These are phyloP conservation scores for Silene conica DNA, from an alignment of 148 eudicot species.

Conservation along the genomic window DNA sequence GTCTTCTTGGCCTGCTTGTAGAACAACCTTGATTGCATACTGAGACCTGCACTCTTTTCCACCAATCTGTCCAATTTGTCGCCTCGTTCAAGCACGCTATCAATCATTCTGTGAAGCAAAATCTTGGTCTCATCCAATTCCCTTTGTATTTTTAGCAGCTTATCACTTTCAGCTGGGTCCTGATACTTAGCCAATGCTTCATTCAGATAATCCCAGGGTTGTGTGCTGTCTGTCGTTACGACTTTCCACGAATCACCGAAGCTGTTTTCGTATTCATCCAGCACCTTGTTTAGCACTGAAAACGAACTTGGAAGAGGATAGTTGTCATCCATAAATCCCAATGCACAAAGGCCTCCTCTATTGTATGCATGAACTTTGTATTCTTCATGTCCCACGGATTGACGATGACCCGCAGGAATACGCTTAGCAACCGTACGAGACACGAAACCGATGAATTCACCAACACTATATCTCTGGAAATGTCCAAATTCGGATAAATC, in stretches of 20 bases:
- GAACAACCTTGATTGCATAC: conserved; percentile 25
- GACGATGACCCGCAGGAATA: conserved; percentile 63
- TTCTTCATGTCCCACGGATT: conserved; percentile 82
- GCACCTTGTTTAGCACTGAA: conserved; percentile 34
- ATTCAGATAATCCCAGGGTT: conserved; percentile 84
- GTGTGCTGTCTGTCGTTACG: conserved; percentile 49
- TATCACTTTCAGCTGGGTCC: conserved; percentile 99
- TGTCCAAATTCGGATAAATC: conserved; percentile 68
- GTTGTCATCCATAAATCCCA: conserved; percentile 97
- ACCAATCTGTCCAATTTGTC: too few relatives aligned
- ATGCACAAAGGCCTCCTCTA: conserved; percentile 72
- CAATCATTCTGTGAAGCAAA: conserved; percentile 88
- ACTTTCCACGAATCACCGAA: conserved; percentile 89
- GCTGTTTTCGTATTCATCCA: conserved; percentile 80
- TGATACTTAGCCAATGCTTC: conserved; percentile 82
- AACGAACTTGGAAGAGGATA: conserved; percentile 89
- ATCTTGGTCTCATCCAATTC: conserved; percentile 94
- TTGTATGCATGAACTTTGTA: conserved; percentile 95
- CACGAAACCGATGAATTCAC: conserved; percentile 73
- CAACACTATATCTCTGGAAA: conserved; percentile 65
- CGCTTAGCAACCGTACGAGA: conserved; percentile 82
- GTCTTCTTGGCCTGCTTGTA: conserved; percentile 94
- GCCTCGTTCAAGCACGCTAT: conserved; percentile 84
- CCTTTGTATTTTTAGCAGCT: conserved; percentile 80
- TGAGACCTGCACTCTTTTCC: too few relatives aligned